phyloP scores from a whole-genome alignment of 2,329 filamentous ascomycete species.

The Aspergillus alliaceus region DNA sequence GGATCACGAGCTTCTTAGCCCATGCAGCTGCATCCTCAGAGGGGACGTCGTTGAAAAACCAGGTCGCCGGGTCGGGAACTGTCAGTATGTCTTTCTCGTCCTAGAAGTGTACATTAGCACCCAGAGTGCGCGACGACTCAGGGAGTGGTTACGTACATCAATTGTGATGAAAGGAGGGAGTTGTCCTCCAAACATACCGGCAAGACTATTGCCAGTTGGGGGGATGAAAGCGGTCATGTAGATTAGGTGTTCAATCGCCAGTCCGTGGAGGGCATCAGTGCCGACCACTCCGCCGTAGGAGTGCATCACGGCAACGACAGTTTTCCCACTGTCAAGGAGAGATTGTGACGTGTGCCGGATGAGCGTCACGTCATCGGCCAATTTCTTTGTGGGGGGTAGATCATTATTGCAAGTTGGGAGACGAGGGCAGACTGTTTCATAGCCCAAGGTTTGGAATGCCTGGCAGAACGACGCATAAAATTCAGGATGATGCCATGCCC shows the following conservation, averaged over 20 bases:
- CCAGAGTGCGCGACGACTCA: no score
- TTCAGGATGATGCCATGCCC: constrained; percentile 3
- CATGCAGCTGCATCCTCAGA: background rate
- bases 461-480: background rate
- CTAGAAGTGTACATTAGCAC: background rate
- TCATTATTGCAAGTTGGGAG: background rate
- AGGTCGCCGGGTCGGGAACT: background rate
- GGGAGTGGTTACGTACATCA: background rate
- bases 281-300: constrained; percentile 7
- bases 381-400: background rate
- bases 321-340: background rate
- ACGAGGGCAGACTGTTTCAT: background rate
- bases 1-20: background rate
- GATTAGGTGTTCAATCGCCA: background rate
- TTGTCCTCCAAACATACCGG: constrained; percentile 2
- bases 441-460: background rate
- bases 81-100: background rate
- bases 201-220: background rate
- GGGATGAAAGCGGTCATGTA: constrained; percentile 5
- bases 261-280: background rate
- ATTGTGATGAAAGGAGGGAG: background rate
- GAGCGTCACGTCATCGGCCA: background rate
- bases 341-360: background rate
- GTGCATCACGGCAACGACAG: constrained; percentile 1
- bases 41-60: constrained; percentile 1